phyloP scores from a whole-genome alignment of 1,139 yeast species.

The Torulaspora pretoriensis region DNA sequence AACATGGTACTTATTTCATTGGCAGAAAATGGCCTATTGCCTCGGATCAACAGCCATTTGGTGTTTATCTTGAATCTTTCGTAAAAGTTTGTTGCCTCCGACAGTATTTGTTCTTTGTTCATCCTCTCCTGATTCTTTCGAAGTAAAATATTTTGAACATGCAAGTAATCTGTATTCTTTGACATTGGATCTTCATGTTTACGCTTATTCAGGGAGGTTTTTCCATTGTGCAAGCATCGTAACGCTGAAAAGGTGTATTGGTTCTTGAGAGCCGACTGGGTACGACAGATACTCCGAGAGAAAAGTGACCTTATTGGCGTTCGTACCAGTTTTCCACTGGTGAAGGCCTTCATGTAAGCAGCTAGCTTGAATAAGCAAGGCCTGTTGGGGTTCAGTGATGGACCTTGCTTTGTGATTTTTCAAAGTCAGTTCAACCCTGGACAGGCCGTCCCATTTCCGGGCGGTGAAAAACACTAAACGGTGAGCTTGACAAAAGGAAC shows the following conservation, averaged over 20 bases:
- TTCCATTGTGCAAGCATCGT: constrained; percentile 8
- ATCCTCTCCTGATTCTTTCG: constrained; percentile 28
- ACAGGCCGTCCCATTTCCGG: too few relatives aligned
- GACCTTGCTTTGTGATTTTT: too few relatives aligned
- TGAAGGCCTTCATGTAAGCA: not conserved
- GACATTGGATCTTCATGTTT: constrained; percentile 16
- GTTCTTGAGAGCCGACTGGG: not conserved
- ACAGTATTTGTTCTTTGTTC: constrained; percentile 40
- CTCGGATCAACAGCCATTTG: constrained; percentile 56
- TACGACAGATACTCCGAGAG: not conserved
- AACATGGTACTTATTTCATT: constrained; percentile 58
- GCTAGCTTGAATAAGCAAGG: too few relatives aligned
- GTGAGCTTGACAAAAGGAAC: too few relatives aligned
- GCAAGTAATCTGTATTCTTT: constrained; percentile 24
- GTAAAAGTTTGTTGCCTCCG: constrained; percentile 44
- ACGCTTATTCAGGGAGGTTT: not conserved
- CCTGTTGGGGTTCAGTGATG: too few relatives aligned
- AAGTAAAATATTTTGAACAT: constrained; percentile 26
- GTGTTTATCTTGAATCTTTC: constrained; percentile 48
- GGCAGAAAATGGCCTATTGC: constrained; percentile 44
- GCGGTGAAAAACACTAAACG: too few relatives aligned
- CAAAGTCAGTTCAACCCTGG: too few relatives aligned
- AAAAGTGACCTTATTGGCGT: not conserved
- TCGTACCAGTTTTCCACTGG: constrained; percentile 1
- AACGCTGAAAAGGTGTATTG: not conserved